Evolutionary conservation across 768 basidiomycete genomes (phyloP).

Genomic region (Crucibulum laeve): DNA sequence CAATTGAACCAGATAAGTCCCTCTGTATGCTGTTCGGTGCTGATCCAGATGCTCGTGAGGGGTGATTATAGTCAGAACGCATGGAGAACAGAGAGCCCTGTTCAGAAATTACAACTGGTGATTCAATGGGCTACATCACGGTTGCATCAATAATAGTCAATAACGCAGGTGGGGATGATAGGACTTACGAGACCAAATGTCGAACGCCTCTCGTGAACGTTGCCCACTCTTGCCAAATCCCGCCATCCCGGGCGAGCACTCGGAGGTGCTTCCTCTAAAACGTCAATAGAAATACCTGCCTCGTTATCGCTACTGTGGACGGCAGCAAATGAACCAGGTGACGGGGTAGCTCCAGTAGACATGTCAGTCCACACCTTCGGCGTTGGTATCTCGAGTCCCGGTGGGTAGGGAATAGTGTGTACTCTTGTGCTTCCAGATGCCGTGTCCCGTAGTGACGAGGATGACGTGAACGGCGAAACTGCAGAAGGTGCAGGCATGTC

Average conservation of each 20-base stretch:
- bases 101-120: slow-evolving; percentile 46
- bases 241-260: slow-evolving; percentile 59
- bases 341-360: slow-evolving; percentile 9
- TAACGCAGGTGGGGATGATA: slow-evolving; percentile 9
- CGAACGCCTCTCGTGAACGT: slow-evolving; percentile 35
- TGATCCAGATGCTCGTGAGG: slow-evolving; percentile 48
- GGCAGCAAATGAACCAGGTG: slow-evolving; percentile 9
- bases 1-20: slow-evolving; percentile 36
- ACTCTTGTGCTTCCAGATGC: slow-evolving; percentile 26
- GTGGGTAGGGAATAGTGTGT: slow-evolving; percentile 26
- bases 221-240: slow-evolving; percentile 27
- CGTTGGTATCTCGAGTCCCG: slow-evolving; percentile 25
- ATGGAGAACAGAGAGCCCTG: slow-evolving; percentile 64
- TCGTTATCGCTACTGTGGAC: slow-evolving; percentile 18
- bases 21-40: slow-evolving; percentile 42
- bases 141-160: slow-evolving; percentile 1
- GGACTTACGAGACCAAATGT: slow-evolving; percentile 58
- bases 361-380: slow-evolving; percentile 28
- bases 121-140: slow-evolving; percentile 36
- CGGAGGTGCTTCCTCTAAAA: slow-evolving; percentile 70
- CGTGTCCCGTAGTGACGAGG: slow-evolving; percentile 30
- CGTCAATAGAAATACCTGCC: slow-evolving; percentile 43
- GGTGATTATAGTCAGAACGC: slow-evolving; percentile 50
- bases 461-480: slow-evolving; percentile 42
- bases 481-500: slow-evolving; percentile 49